A percentile compares a stretch with the other conserved stretches of the same genome.
Evolutionary conservation across 768 basidiomycete genomes (phyloP).

Genomic region (Cystofilobasidium capitatum): DNA sequence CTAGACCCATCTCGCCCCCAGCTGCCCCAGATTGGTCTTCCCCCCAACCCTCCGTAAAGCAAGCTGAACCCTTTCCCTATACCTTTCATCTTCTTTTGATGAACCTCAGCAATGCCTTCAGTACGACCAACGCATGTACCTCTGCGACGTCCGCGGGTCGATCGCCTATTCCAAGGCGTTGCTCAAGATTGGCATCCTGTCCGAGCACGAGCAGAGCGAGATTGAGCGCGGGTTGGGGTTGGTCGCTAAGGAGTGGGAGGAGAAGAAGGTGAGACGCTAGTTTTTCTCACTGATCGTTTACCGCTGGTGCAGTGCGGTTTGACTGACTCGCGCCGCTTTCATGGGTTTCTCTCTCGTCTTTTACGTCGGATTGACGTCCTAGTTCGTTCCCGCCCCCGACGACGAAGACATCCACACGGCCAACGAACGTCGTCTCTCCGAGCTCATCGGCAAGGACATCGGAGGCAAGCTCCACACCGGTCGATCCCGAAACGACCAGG

Average conservation of each 20-base stretch:
- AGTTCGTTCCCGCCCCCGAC: conserved; percentile 72
- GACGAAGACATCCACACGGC: conserved; percentile 99
- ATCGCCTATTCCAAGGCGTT: conserved; percentile 92
- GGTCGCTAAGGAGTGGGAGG: conserved; percentile 79
- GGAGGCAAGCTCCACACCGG: conserved; percentile 97
- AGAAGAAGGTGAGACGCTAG: conserved; percentile 50
- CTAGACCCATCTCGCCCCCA: background rate
- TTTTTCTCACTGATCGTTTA: background rate
- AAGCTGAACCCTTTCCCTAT: too few relatives aligned
- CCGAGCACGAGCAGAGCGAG: conserved; percentile 60
- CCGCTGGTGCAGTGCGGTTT: background rate
- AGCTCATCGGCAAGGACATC: conserved; percentile 73
- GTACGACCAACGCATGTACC: conserved; percentile 90
- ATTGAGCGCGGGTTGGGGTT: conserved; percentile 56
- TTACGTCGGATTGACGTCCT: background rate
- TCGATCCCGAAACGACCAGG: conserved; percentile 93
- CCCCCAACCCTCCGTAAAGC: too few relatives aligned
- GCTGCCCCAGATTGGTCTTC: background rate
- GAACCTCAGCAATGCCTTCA: conserved; percentile 59
- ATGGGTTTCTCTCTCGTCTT: background rate
- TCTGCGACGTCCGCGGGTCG: conserved; percentile 82
- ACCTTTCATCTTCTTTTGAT: background rate
- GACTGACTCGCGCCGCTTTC: background rate
- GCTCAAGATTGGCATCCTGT: conserved; percentile 65
- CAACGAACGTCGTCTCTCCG: conserved; percentile 86